These are phyloP conservation scores for Coniochaeta sp. DNA, from an alignment of 2,329 filamentous ascomycete species.

Conservation along the genomic window DNA sequence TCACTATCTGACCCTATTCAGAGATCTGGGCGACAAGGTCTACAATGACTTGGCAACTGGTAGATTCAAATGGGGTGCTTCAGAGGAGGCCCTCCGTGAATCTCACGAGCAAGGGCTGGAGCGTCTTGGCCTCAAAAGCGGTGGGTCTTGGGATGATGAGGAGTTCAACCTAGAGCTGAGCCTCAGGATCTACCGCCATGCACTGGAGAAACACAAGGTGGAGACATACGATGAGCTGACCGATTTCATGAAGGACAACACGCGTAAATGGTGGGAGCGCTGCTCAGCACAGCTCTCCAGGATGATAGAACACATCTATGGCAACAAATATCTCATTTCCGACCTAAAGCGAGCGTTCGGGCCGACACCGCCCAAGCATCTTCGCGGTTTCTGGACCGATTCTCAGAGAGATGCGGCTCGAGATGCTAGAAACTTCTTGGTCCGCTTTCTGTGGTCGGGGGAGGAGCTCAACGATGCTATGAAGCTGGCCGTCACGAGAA, in stretches of 20 bases:
- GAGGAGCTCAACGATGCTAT: conserved; percentile 7
- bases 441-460: conserved; percentile 11
- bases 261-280: neutral
- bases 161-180: conserved; percentile 1
- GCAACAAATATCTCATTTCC: neutral
- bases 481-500: conserved; percentile 15
- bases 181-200: neutral
- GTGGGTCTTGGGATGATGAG: neutral
- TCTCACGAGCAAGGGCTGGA: conserved; percentile 4
- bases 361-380: conserved; percentile 2
- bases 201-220: neutral
- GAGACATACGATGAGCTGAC: neutral
- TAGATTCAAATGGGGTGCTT: neutral
- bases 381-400: conserved; percentile 6
- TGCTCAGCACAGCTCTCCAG: neutral
- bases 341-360: neutral
- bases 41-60: conserved; percentile 6
- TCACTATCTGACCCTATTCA: conserved; percentile 6
- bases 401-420: conserved; percentile 1
- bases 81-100: conserved; percentile 5
- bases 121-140: neutral
- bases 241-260: neutral
- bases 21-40: conserved; percentile 11
- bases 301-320: neutral
- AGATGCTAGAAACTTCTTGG: conserved; percentile 14